Conservation (phyloP, 345 rosid species). For the Adansonia digitata region DNA sequence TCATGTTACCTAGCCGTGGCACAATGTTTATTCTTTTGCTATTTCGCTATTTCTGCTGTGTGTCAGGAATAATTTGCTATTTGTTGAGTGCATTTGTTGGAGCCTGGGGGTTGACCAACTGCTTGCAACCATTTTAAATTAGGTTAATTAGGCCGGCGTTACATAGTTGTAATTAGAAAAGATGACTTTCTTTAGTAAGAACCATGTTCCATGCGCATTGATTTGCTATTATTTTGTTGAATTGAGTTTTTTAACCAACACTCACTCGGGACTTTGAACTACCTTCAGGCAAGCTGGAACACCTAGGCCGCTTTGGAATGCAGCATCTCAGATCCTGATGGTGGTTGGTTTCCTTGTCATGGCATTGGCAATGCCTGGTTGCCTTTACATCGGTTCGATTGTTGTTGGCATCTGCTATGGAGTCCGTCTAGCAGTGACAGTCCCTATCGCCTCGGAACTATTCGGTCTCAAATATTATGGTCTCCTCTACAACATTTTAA, state of each 20-base stretch:
- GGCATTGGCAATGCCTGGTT: slow-evolving; percentile 77
- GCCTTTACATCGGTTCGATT: slow-evolving; percentile 76
- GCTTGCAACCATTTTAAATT: not conserved
- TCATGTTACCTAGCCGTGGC: not conserved
- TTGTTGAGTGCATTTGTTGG: not conserved
- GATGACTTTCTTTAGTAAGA: not conserved
- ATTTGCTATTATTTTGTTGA: not conserved
- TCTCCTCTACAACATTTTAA: slow-evolving; percentile 71
- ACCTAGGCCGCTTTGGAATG: slow-evolving; percentile 94
- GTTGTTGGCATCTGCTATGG: slow-evolving; percentile 90
- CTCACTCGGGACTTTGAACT: not conserved
- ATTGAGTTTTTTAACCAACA: not conserved
- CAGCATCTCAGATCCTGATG: slow-evolving; percentile 87
- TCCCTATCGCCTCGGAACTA: slow-evolving; percentile 88
- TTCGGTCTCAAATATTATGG: slow-evolving; percentile 92
- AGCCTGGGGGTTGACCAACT: not conserved
- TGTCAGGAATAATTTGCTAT: too few relatives aligned
- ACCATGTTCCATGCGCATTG: not conserved
- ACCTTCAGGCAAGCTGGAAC: slow-evolving; percentile 66
- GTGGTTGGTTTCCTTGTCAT: slow-evolving; percentile 68
- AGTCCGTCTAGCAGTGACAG: slow-evolving; percentile 80
- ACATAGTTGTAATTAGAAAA: not conserved
- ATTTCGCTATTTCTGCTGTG: too few relatives aligned
- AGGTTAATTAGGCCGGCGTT: not conserved
- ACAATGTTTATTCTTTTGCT: not conserved